Evolutionary conservation across 1,284 basidiomycete species (phyloP).

Genomic region (Puccinia novopanici): DNA sequence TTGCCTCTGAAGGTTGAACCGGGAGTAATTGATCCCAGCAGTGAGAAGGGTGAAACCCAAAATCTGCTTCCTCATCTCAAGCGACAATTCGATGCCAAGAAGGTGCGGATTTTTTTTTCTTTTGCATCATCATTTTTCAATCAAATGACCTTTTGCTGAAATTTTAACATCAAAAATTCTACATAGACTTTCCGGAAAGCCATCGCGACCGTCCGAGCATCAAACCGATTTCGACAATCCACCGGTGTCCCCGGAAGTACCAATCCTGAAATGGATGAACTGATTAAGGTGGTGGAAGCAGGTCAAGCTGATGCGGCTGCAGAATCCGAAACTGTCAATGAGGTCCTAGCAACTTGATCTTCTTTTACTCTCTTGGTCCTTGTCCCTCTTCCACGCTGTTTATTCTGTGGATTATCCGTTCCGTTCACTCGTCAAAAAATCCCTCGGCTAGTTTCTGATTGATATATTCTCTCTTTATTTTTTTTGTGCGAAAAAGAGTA

Average conservation of each 20-base stretch:
- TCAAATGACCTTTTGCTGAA: background rate
- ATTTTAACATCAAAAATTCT: background rate
- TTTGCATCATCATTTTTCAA: background rate
- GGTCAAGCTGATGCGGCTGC: constrained; percentile 38
- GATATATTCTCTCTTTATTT: background rate
- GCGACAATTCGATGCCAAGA: constrained; percentile 50
- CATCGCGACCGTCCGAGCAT: constrained; percentile 43
- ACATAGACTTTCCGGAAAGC: constrained; percentile 50
- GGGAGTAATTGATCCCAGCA: constrained; percentile 60
- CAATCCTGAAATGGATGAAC: constrained; percentile 35
- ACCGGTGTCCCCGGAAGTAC: constrained; percentile 19
- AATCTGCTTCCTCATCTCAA: constrained; percentile 47
- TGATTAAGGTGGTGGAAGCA: constrained; percentile 38
- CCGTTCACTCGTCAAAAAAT: background rate
- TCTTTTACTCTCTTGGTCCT: background rate
- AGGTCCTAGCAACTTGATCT: constrained; percentile 32
- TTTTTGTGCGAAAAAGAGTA: background rate
- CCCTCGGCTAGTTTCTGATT: background rate
- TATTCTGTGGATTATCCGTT: background rate
- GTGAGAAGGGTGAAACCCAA: constrained; percentile 45
- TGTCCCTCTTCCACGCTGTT: background rate
- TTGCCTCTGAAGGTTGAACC: constrained; percentile 60
- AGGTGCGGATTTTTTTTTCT: constrained; percentile 12
- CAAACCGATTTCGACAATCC: constrained; percentile 41
- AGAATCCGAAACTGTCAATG: constrained; percentile 45